These are phyloP conservation scores for Bidens hawaiensis DNA, from an alignment of 140 eudicot genomes.

Conservation along the genomic window DNA sequence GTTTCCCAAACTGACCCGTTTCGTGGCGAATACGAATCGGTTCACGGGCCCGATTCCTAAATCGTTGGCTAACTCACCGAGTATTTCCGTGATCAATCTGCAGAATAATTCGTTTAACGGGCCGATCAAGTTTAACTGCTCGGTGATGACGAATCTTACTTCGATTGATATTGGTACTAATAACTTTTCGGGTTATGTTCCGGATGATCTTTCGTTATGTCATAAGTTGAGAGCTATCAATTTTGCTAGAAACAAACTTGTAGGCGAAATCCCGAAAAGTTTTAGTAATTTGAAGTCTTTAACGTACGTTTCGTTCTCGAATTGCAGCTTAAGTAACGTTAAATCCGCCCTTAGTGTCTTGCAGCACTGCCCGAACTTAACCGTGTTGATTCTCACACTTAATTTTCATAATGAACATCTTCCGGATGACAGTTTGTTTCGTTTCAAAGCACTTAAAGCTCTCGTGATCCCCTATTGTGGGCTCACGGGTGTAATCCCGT, in stretches of 20 bases:
- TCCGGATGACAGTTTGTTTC: conserved; percentile 39
- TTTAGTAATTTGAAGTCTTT: conserved; percentile 42
- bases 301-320: conserved; percentile 62
- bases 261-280: conserved; percentile 57
- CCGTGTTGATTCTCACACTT: conserved; percentile 56
- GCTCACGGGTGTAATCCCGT: conserved; percentile 58
- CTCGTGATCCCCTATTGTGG: conserved; percentile 63
- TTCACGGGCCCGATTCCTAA: conserved; percentile 51
- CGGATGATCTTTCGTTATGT: conserved; percentile 51
- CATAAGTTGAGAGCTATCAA: conserved; percentile 43
- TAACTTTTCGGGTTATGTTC: conserved; percentile 46
- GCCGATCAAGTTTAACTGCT: conserved; percentile 43
- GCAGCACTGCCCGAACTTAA: conserved; percentile 57
- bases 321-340: conserved; percentile 53
- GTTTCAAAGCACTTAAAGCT: conserved; percentile 43
- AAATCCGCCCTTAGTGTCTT: conserved; percentile 43
- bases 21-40: conserved; percentile 49
- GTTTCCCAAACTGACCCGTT: conserved; percentile 32
- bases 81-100: conserved; percentile 38
- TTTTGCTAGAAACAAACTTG: conserved; percentile 51
- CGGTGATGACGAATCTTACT: conserved; percentile 46
- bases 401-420: conserved; percentile 53
- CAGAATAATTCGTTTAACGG: conserved; percentile 60
- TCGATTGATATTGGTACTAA: conserved; percentile 65
- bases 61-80: conserved; percentile 41